Base-by-base conservation (phyloP, 169 alveolate species). In the Plasmodium knowlesi region DNA sequence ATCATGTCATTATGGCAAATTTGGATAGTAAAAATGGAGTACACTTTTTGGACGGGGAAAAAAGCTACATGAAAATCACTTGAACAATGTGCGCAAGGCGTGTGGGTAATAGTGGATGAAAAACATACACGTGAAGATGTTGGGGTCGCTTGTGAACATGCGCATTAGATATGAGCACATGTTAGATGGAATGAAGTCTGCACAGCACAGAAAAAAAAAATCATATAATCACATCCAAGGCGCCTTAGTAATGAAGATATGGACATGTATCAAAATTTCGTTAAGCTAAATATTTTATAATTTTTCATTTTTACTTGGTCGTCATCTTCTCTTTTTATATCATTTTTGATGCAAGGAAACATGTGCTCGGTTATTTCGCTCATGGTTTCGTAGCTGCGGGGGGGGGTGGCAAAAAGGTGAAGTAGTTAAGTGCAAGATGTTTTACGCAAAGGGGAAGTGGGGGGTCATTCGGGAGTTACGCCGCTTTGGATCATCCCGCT, bases 281-380 rank as follows among this genome's bases (percentile, higher is more conserved):
- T 57, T 83, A 70, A 39, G 46, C 39, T 86, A 74, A 76, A 86
- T 41, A 39, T 28, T 41, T 19, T 61, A 34, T 74, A 9, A 5
- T 57, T 88, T 78, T 74, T 28, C 1, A 25, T 89, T 73, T 80
- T 89, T 89, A 89, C 94, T 89, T 89, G 94, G 54, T 89, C 94
- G 72, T 89, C 94, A 34, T 89, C 94, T 19, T 89, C 94, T 43
- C 94, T 89, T 37, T 79, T 89, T 41, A 54, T 71, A 25, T 89
- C 94, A 67, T 72, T 79, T 79, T 89, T 84, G 10, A 95, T 80
- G 22, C 95, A 92, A 1, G 97, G 97, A 86, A 95, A 95, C 97
- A 95, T 95, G 76, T 95, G 94, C 72, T 95, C 97, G 22, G 95
- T 95, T 81, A 95, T 95, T 95, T 95, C 97, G 73, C 96, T 90